Base-by-base conservation (phyloP, 139 green algal genomes). In the Auxenochlorella pyrenoidosa region DNA sequence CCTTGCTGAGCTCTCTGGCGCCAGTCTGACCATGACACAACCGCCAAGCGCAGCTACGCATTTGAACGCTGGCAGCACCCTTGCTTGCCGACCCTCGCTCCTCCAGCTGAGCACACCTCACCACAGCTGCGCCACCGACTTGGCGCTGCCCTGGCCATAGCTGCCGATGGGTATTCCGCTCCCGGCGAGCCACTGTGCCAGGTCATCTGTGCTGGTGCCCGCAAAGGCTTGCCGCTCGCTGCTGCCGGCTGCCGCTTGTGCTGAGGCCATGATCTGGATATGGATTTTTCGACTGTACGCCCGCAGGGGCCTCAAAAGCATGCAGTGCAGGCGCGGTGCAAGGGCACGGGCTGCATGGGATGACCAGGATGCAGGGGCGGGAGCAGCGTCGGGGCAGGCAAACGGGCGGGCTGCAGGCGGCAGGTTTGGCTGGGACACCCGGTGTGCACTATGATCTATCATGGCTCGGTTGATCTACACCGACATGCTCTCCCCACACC, bases 51-150 rank as follows among this genome's bases (percentile, higher is more conserved):
- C 68, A 40, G 24, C 19, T 54, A 32, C 15, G 58, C 40, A 26
- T 28, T 68, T 6, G 5, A 30, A n/a, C 19, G 60, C 60, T n/a
- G n/a, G n/a, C n/a, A n/a, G n/a, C n/a, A n/a, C n/a, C n/a, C n/a
- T n/a, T 68, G 60, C 24, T 12, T 32, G 19, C 60, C 47, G 47
- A 54, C 8, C 47, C 47, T 54, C 47, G 10, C 47, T 54, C 47
- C 10, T 54, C 47, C 47, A 54, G 8, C 47, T 54, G 47, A 54
- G 10, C 8, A 6, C 47, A 10, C 38, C 80, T 76, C 30, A 85
- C 82, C 83, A 87, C 34, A 87, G 51, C 70, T 78, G 70, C 21
- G 60, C 70, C 34, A 87, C 41, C 13, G 38, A 73, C 71, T 87
- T 87, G 70, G 59, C 65, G 34, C 41, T n/a, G 41, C 83, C 83